These are phyloP conservation scores for Myxozyma monticola DNA, from an alignment of 805 yeast species.

Conservation along the genomic window DNA sequence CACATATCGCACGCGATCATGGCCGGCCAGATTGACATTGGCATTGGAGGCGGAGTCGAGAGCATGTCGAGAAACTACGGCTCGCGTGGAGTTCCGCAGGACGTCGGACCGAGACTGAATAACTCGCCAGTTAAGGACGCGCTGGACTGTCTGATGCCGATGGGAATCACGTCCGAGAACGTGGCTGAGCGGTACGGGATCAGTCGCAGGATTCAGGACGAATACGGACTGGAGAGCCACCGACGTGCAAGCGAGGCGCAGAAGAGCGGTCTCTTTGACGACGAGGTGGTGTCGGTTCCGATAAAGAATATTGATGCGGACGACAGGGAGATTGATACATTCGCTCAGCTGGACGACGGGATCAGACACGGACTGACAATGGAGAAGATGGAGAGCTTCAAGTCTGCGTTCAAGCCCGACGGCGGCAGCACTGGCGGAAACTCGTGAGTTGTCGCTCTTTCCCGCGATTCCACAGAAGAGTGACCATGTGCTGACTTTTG, in stretches of 20 bases:
- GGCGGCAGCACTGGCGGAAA: constrained; percentile 97
- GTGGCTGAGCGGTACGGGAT: constrained; percentile 78
- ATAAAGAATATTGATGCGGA: too few species aligned
- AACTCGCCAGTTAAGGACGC: constrained; percentile 72
- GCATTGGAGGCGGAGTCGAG: constrained; percentile 97
- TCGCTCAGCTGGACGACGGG: constrained; percentile 69
- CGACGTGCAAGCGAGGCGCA: constrained; percentile 75
- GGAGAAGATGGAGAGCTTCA: constrained; percentile 66
- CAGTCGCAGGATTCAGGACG: constrained; percentile 82
- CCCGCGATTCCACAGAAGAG: too few species aligned
- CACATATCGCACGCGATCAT: constrained; percentile 86
- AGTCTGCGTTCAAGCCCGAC: constrained; percentile 87
- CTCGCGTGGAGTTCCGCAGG: constrained; percentile 31
- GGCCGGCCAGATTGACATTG: constrained; percentile 87
- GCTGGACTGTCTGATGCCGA: too few species aligned
- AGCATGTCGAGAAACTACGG: constrained; percentile 85
- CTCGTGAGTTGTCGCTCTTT: too few species aligned
- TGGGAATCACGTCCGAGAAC: constrained; percentile 96
- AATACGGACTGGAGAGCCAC: constrained; percentile 77
- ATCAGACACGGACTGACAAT: constrained; percentile 72
- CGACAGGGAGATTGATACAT: constrained; percentile 64
- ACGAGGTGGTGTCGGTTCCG: constrained; percentile 80
- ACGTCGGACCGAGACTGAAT: too few species aligned
- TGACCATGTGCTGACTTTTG: constrained; percentile 97
- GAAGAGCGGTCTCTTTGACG: constrained; percentile 67